These are phyloP conservation scores for Crassisporium funariophilum DNA, from an alignment of 768 basidiomycete genomes.

Conservation along the genomic window DNA sequence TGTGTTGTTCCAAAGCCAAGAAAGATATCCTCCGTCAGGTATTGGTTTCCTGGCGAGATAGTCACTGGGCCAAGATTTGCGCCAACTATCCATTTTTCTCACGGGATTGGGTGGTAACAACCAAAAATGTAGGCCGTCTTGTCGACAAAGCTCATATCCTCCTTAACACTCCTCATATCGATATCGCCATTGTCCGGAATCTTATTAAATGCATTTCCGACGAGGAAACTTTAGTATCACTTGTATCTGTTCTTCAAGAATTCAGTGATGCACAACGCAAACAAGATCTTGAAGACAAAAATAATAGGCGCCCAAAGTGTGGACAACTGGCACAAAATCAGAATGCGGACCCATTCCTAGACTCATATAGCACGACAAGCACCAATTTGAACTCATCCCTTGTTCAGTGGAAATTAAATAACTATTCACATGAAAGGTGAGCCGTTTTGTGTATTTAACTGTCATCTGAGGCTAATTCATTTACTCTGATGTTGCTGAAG, in stretches of 20 bases:
- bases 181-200: background rate
- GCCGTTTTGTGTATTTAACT: no score
- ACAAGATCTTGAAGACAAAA: no score
- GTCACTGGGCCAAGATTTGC: constrained; percentile 3
- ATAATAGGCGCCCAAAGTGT: no score
- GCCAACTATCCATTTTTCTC: constrained; percentile 1
- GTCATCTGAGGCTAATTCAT: background rate
- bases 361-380: no score
- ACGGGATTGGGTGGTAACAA: constrained; percentile 4
- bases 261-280: no score
- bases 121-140: background rate
- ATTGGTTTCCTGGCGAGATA: constrained; percentile 5
- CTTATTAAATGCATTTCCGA: background rate
- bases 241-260: no score
- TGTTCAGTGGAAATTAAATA: background rate
- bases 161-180: background rate
- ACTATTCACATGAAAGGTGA: background rate
- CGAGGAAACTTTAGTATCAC: background rate
- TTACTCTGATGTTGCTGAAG: background rate
- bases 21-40: constrained; percentile 6
- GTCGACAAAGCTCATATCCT: background rate
- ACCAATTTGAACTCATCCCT: no score
- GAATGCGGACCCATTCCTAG: no score
- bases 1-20: constrained; percentile 5
- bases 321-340: no score